A percentile compares a stretch with the other conserved stretches of the same genome.
These are phyloP conservation scores for Rhododendron henanense DNA, from an alignment of 148 eudicot species.

Conservation along the genomic window DNA sequence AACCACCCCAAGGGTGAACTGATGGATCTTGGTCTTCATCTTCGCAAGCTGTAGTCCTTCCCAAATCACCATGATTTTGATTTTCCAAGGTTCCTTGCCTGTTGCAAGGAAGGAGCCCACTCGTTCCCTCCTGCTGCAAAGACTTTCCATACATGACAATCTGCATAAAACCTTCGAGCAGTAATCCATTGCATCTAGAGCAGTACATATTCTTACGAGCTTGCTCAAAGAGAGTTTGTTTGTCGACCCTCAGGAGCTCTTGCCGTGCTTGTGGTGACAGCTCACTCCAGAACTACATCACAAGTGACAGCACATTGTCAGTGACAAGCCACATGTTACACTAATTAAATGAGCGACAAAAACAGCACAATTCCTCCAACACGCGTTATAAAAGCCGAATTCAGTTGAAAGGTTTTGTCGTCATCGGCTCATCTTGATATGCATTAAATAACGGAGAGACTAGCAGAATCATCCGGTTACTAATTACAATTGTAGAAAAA, in stretches of 20 bases:
- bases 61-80: constrained; percentile 32
- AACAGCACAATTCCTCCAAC: neutral
- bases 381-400: neutral
- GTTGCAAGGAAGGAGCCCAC: constrained; percentile 35
- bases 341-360: neutral
- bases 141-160: constrained; percentile 92
- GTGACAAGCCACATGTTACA: neutral
- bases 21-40: constrained; percentile 87
- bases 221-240: constrained; percentile 84
- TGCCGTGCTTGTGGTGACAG: constrained; percentile 74
- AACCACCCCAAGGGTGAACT: constrained; percentile 97
- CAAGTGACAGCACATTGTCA: constrained; percentile 6
- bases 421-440: neutral
- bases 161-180: constrained; percentile 89
- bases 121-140: constrained; percentile 61
- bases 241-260: constrained; percentile 75
- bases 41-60: constrained; percentile 32
- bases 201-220: constrained; percentile 98
- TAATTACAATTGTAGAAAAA: neutral
- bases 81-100: constrained; percentile 38
- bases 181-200: constrained; percentile 92
- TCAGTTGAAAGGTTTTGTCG: neutral
- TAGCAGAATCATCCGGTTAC: neutral
- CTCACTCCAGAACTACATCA: constrained; percentile 83
- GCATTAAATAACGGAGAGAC: neutral